Evolutionary conservation across 1,284 basidiomycete genomes (phyloP), one percentile per base, ranked within the genome.

Genomic region (Cryptococcus sp.): DNA sequence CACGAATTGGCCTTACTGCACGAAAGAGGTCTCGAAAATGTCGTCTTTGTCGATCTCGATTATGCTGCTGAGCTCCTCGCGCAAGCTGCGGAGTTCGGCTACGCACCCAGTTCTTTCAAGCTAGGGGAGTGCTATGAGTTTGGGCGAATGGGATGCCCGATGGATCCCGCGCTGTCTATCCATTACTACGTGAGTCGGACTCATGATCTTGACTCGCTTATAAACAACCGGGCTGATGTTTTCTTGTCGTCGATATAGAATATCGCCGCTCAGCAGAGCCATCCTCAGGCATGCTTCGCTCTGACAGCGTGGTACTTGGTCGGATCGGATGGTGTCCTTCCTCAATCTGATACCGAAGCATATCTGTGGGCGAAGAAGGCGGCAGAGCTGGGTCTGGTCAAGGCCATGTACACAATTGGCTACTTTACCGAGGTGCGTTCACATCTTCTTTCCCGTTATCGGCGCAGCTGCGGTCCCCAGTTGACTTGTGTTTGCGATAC

Each of bases 61-160:
- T 99, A 99, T 75, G 88, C 93, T 0, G 88, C 90, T 11, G 95
- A 99, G 79, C 83, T 99, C 15, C 82, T 99, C 42, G 95, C 96
- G 0, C 91, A 96, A 76, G 95, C 93, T 20, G 87, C 91, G 0
- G 95, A 99, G 79, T 84, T 99, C 50, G 93, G 93, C 13, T 98
- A 98, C 78, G 93, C 95, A 7, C 93, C 95, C 3, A 93, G 90
- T 70, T 95, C 95, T 47, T 93, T 95, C 81, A 88, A 93, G 68
- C 81, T 99, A 57, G 95, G 95, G 47, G 95, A 99, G 80, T 98
- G 95, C 79, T 99, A 99, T 79, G 95, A 99, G 81, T 99, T 98
- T 79, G 96, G 95, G 44, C 93, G 93, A 82, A 90, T 98, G 87
- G 93, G 93, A 16, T 99, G 95, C 72, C 95, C 95, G n/a, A 90